Conservation (phyloP, 805 yeast genomes). For the Saccharomycopsis vini region DNA sequence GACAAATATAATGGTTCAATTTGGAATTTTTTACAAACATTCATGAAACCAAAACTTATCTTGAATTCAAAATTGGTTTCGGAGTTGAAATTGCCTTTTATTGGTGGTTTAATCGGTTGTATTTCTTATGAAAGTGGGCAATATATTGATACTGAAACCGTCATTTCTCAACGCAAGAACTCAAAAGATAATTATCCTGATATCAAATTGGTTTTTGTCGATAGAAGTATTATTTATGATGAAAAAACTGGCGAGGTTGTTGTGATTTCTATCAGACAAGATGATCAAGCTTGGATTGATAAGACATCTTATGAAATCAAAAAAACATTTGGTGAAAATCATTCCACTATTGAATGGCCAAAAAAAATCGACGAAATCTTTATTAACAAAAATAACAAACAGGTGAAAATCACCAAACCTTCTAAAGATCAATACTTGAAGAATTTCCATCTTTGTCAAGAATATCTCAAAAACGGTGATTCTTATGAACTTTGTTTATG, state of each 20-base stretch:
- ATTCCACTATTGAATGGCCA: neutral
- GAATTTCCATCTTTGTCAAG: conserved; percentile 53
- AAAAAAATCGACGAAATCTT: neutral
- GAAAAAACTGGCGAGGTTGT: conserved; percentile 37
- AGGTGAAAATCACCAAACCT: conserved; percentile 36
- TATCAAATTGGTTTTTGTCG: conserved; percentile 63
- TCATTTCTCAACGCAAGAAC: neutral
- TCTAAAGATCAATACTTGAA: conserved; percentile 41
- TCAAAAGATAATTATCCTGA: conserved; percentile 42
- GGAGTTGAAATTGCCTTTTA: conserved; percentile 50
- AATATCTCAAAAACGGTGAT: conserved; percentile 40
- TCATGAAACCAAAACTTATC: conserved; percentile 32
- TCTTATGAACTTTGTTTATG: conserved; percentile 88
- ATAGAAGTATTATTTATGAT: conserved; percentile 52
- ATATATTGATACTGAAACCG: conserved; percentile 23
- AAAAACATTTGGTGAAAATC: neutral
- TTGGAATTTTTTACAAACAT: conserved; percentile 45
- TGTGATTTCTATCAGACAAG: conserved; percentile 40
- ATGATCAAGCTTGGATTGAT: conserved; percentile 34
- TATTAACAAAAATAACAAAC: neutral
- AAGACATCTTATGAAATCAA: no score
- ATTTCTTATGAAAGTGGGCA: conserved; percentile 85
- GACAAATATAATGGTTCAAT: conserved; percentile 22
- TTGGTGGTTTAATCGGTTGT: conserved; percentile 87
- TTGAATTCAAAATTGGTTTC: conserved; percentile 7